These are phyloP conservation scores for Echium plantagineum DNA, from an alignment of 257 asterid species.

Conservation along the genomic window DNA sequence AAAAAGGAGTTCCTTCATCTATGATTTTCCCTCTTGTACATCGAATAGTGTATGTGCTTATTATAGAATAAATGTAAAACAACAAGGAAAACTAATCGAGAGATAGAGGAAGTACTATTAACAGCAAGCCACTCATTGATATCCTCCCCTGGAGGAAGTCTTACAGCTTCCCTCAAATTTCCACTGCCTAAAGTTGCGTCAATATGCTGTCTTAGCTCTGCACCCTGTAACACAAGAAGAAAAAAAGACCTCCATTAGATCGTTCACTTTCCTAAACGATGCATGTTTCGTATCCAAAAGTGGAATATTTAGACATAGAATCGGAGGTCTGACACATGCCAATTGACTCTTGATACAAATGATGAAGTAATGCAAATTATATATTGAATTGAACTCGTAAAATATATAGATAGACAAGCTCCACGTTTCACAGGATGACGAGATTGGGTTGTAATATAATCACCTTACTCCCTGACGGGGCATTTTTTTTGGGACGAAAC, in stretches of 20 bases:
- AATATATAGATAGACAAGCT: too few species aligned
- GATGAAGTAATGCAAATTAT: too few species aligned
- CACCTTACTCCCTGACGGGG: constrained; percentile 97
- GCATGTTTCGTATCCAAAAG: not conserved
- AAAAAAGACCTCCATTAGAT: constrained; percentile 1
- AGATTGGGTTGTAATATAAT: constrained; percentile 8
- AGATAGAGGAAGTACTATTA: constrained; percentile 46
- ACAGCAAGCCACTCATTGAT: constrained; percentile 91
- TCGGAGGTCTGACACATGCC: too few species aligned
- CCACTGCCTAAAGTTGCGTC: constrained; percentile 95
- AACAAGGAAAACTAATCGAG: not conserved
- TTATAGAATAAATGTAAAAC: too few species aligned
- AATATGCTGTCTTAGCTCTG: constrained; percentile 77
- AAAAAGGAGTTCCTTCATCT: too few species aligned
- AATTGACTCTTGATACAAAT: too few species aligned
- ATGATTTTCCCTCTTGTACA: too few species aligned
- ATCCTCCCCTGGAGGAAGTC: constrained; percentile 94
- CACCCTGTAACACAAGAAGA: constrained; percentile 45
- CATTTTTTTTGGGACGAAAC: constrained; percentile 91
- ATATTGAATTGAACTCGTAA: too few species aligned
- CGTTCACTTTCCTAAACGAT: not conserved
- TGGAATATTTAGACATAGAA: too few species aligned
- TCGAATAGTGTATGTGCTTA: too few species aligned
- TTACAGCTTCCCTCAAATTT: constrained; percentile 86
- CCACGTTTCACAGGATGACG: not conserved